Conservation (phyloP, 176 grass and related monocot species). For the Microstegium vimineum region DNA sequence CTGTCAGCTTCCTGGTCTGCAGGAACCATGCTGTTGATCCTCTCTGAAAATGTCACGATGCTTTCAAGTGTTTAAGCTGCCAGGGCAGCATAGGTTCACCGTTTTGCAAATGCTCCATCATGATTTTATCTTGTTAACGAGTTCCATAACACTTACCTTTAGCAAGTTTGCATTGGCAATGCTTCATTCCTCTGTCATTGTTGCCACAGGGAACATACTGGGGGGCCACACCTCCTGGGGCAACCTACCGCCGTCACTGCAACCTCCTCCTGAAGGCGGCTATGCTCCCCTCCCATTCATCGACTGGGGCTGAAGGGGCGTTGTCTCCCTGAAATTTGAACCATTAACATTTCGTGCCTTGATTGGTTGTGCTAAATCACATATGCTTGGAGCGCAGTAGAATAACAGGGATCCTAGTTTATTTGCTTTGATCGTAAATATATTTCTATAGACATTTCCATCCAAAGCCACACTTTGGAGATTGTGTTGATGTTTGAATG, state of each 20-base stretch:
- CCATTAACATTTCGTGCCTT: neutral
- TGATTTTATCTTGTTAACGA: neutral
- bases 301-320: slow-evolving; percentile 58
- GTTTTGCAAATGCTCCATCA: neutral
- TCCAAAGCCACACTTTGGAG: neutral
- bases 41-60: neutral
- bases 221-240: slow-evolving; percentile 48
- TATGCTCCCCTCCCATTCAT: slow-evolving; percentile 53
- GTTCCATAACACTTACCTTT: slow-evolving; percentile 5
- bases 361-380: neutral
- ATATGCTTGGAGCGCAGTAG: neutral
- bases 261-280: slow-evolving; percentile 71
- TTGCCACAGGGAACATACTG: slow-evolving; percentile 41
- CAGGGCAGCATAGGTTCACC: neutral
- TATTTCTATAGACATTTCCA: neutral
- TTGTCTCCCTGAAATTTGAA: neutral
- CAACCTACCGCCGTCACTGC: slow-evolving; percentile 76
- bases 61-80: neutral
- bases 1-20: slow-evolving; percentile 17
- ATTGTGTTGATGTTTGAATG: neutral
- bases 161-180: neutral
- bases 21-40: neutral
- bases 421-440: neutral
- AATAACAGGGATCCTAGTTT: neutral
- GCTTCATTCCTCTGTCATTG: neutral